phyloP scores from a whole-genome alignment of 345 rosid genomes.

The Aquilaria sinensis region DNA sequence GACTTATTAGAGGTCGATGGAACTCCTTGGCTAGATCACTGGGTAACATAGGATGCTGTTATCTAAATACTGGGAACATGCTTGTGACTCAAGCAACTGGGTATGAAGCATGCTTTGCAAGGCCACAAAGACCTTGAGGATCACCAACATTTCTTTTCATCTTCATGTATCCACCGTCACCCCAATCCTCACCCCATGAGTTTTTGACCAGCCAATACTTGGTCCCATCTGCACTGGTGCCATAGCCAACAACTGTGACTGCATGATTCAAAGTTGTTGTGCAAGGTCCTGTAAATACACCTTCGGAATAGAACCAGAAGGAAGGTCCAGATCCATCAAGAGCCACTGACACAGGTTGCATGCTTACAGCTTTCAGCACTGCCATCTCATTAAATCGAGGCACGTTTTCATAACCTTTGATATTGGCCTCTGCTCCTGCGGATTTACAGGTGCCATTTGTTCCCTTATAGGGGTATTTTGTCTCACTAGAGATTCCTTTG shows the following conservation, averaged over 20 bases:
- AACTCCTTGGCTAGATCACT: too few species aligned
- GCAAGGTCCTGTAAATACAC: slow-evolving; percentile 29
- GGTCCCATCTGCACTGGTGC: slow-evolving; percentile 7
- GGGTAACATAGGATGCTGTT: too few species aligned
- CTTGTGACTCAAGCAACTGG: slow-evolving; percentile 15
- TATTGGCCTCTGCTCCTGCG: slow-evolving; percentile 6
- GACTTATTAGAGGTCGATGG: too few species aligned
- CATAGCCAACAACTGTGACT: slow-evolving; percentile 29
- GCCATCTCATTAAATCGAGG: slow-evolving; percentile 19
- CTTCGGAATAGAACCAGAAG: slow-evolving; percentile 26
- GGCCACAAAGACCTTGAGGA: slow-evolving; percentile 26
- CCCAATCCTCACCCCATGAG: slow-evolving; percentile 33
- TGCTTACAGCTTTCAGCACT: slow-evolving; percentile 20
- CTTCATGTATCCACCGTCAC: slow-evolving; percentile 24
- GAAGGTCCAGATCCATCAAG: slow-evolving; percentile 16
- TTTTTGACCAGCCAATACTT: slow-evolving; percentile 37
- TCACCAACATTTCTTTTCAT: slow-evolving; percentile 17
- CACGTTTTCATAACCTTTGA: slow-evolving; percentile 22
- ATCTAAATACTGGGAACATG: too few species aligned
- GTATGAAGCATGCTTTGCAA: slow-evolving; percentile 34
- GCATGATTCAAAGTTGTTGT: slow-evolving; percentile 22
- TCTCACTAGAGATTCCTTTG: slow-evolving; percentile 31
- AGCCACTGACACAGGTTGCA: slow-evolving; percentile 30
- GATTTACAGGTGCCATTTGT: slow-evolving; percentile 23
- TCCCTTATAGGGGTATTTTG: slow-evolving; percentile 26